A percentile compares a stretch with the other conserved stretches of the same genome.
Evolutionary conservation across 441 rosid species (phyloP).

Genomic region (Mallotus japonicus): DNA sequence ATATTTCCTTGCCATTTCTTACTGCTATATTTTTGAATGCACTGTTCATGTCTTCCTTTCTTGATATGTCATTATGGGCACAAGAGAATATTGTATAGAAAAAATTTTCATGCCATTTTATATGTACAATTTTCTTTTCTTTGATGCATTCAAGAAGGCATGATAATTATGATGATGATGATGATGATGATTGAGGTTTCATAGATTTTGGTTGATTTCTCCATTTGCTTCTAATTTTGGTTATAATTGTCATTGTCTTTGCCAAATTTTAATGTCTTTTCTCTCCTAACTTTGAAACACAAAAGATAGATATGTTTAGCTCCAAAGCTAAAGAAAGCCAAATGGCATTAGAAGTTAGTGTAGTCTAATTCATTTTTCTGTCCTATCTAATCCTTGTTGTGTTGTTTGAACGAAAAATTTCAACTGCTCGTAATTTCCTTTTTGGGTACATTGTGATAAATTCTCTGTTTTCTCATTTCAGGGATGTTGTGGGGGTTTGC

Average conservation of each 20-base stretch:
- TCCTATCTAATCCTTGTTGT: background rate
- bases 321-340: background rate
- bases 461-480: constrained; percentile 22
- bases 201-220: background rate
- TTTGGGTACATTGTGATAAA: background rate
- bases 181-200: background rate
- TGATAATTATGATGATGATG: background rate
- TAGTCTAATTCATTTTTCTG: no score
- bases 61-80: background rate
- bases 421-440: background rate
- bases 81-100: background rate
- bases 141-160: background rate
- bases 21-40: background rate
- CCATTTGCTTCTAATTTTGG: background rate
- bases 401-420: background rate
- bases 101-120: background rate
- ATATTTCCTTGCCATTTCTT: background rate
- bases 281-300: background rate
- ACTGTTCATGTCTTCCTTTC: background rate
- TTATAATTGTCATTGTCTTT: background rate
- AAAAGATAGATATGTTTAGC: no score
- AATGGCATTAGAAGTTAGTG: background rate
- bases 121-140: background rate
- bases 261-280: background rate
- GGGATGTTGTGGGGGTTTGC: constrained; percentile 79